phyloP scores from a whole-genome alignment of 2,329 filamentous ascomycete genomes.

The Lachnellula occidentalis region DNA sequence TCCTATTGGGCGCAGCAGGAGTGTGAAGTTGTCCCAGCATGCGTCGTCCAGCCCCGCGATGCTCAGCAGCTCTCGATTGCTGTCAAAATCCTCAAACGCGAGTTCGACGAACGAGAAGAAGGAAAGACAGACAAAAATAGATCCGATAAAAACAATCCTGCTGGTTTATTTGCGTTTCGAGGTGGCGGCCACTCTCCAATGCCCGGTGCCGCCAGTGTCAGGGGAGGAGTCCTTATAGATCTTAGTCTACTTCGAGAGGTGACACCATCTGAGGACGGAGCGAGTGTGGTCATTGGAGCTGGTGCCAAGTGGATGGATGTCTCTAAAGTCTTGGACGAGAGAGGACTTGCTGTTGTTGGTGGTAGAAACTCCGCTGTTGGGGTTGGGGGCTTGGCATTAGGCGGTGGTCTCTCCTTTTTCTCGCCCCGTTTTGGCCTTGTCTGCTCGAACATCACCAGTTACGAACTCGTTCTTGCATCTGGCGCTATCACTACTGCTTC shows the following conservation, averaged over 20 bases:
- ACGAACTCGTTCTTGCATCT: slow-evolving; percentile 31
- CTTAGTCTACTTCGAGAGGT: slow-evolving; percentile 29
- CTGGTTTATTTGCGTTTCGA: slow-evolving; percentile 2
- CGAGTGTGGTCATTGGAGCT: slow-evolving; percentile 29
- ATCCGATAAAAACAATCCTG: background rate
- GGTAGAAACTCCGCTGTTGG: slow-evolving; percentile 28
- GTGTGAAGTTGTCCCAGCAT: slow-evolving; percentile 4
- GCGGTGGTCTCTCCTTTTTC: slow-evolving; percentile 13
- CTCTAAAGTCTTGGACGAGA: slow-evolving; percentile 30
- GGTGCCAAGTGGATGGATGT: slow-evolving; percentile 36
- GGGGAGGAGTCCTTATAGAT: slow-evolving; percentile 40
- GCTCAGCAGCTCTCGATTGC: slow-evolving; percentile 2
- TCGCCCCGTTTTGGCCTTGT: slow-evolving; percentile 39
- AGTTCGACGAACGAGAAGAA: background rate
- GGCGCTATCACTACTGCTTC: slow-evolving; percentile 6
- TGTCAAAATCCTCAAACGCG: slow-evolving; percentile 3
- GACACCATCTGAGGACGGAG: slow-evolving; percentile 24
- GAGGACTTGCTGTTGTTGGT: slow-evolving; percentile 31
- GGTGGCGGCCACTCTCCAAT: slow-evolving; percentile 1
- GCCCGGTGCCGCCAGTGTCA: background rate
- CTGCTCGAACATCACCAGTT: slow-evolving; percentile 40
- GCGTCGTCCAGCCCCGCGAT: slow-evolving; percentile 7
- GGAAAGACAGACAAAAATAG: background rate
- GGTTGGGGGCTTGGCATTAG: slow-evolving; percentile 2
- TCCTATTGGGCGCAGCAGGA: slow-evolving; percentile 11